Base-by-base conservation (phyloP, 768 basidiomycete genomes). In the Trametes cinnabarina region DNA sequence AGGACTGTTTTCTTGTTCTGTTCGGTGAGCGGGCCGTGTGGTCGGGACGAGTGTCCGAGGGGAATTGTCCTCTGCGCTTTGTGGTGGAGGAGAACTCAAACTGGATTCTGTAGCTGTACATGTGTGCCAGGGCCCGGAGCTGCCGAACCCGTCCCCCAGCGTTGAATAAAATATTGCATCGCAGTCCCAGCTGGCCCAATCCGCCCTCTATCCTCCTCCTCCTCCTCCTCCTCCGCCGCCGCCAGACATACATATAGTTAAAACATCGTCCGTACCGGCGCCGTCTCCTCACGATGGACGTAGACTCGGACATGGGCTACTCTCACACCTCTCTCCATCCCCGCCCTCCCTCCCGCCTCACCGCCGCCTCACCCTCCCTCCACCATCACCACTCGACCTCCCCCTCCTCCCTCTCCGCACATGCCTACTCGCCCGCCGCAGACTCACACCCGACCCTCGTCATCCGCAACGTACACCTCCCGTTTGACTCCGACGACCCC, bases 401-500 rank as follows among this genome's bases (percentile, higher is more conserved):
- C 10, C 23, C 4, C 10, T 47, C 35, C 25, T 37, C 39, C n/a
- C 2, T 46, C 19, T 30, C 54, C 28, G 41, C 40, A 10, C 40
- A 22, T n/a, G 10, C 57, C n/a, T 5, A 5, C 20, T 22, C 25
- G 23, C 19, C 37, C 15, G 4, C 35, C 10, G 37, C 15, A 17
- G 60, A 61, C 44, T n/a, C n/a, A n/a, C 43, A 61, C 55, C 55
- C 60, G 25, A 46, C 50, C 32, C 61, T 62, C 47, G 35, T 63
- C 43, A 64, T 66, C 54, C 48, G 58, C 35, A 66, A 62, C 51
- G 66, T 66, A 26, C 63, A 60, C 53, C 55, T 63, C 23, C 59
- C 63, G 5, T 35, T 54, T 47, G 53, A 59, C 35, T 42, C 41
- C 17, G 60, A 55, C 42, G 48, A 47, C 37, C 44, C 55, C 41